Evolutionary conservation across 345 rosid genomes (phyloP), one percentile per base, ranked within the genome.

Genomic region (Rhizophora apiculata): DNA sequence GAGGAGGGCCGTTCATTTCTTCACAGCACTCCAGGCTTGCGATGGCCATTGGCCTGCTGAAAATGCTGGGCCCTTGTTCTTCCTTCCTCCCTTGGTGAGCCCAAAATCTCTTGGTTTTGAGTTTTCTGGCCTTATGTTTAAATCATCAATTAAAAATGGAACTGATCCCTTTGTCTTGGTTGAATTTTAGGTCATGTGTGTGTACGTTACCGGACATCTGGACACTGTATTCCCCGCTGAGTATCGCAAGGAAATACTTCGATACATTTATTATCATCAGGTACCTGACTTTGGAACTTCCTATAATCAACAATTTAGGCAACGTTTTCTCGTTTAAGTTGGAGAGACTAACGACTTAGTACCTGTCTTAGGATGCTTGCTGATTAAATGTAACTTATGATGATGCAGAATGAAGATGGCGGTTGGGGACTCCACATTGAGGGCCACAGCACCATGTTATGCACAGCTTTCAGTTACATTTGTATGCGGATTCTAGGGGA

Each of bases 21-120:
- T 67, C 21, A 60, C 67, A 31, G 67, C 76, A 0, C 62, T 34
- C 9, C 37, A 34, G 37, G 37, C 37, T 8, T 7, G 37, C 9
- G 79, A 75, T 37, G 79, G 79, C 3, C 79, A 68, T 52, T 74
- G 78, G 78, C 72, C 68, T 8, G 78, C 73, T 18, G 78, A 74
- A 56, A 68, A 63, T 69, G 68, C 72, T 31, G 73, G 78, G 6
- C 68, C 68, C 13, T 63, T 68, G 68, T 74, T 74, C 69, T 74
- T 39, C 53, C 68, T 60, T 9, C 76, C 76, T 13, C 76, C 67
- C 3, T 22, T 67, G 26, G 76, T 66, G 29, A 34, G 62, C 16
- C 6, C 9, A 11, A 3, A 18, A 19, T 8, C 15, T 58, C 22
- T 37, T 3, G 27, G 46, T 26, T 51, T 53, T 16, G 29, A 30